Evolutionary conservation across 2,329 filamentous ascomycete species (phyloP), one percentile per base, ranked within the genome.

Genomic region (Hysterium pulicare): DNA sequence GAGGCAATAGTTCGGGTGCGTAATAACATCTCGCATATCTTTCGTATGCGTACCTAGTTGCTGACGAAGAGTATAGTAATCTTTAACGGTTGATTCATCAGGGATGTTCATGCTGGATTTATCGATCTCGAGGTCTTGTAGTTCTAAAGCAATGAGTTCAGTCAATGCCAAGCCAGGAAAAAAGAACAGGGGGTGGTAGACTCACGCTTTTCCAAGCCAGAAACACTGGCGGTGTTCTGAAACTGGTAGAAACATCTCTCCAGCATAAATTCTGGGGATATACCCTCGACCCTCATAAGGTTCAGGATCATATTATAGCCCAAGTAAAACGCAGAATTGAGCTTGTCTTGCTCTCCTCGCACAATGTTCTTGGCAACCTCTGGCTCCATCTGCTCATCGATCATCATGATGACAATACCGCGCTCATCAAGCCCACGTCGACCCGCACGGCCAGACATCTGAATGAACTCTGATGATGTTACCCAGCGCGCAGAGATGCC

Each of bases 291-390:
- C 69, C 93, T 81, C 67, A 97, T 84, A 47, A 98, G 71, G 62
- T 98, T 98, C 44, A 98, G 76, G 61, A 98, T 88, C 93, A 98
- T 98, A 72, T 98, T 98, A 76, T 98, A 98, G 23, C 93, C 90
- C 13, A 98, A 78, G 64, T 98, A 88, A 71, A 98, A 98, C 1
- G 93, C 93, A 3, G 93, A 97, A 70, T 97, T 97, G 22, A 98
- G 82, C 54, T 90, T 90, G 67, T 98, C 94, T 67, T 98, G 93
- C 61, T 96, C 87, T 53, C 93, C 93, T 40, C 93, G 89, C 10
- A 98, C 93, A 55, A 98, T 96, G 50, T 87, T 84, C 69, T 95
- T 95, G 32, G 93, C 91, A n/a, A 86, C 83, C 2, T 88, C 83
- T 1, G 93, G 93, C 59, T 98, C 93, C 73, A 98, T 91, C 71